Evolutionary conservation across 2,329 filamentous ascomycete species (phyloP), one percentile per base, ranked within the genome.

Genomic region (Colletotrichum destructivum): DNA sequence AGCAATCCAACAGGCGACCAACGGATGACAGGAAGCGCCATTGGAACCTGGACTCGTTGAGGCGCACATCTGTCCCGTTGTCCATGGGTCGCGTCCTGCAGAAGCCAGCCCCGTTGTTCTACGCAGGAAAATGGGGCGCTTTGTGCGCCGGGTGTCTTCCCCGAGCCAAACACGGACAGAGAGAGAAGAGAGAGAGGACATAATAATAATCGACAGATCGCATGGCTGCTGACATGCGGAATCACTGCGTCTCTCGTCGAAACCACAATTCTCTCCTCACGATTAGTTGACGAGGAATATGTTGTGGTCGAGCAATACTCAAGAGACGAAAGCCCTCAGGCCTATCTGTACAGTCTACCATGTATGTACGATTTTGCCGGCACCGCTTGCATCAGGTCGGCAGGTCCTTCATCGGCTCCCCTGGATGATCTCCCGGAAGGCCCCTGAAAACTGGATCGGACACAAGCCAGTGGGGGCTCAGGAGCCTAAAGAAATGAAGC

Each of bases 351-450:
- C 31, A 35, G 31, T 35, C 31, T 35, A 8, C 31, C 31, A 38
- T 38, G 35, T 38, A 38, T 42, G 21, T 38, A 40, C 7, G 54
- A 23, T 4, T 23, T 40, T 67, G 63, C 51, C 23, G 63, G 51
- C 56, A 54, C 59, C 69, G 26, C 61, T 68, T 26, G 52, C 38
- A 66, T 56, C 21, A 69, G 21, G 51, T 52, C 46, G 60, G 55
- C 21, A 69, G 18, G 51, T 47, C 57, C 67, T 69, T 66, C 71
- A 31, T 69, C 65, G 62, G 60, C 61, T 69, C 63, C 69, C 72
- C 65, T 69, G 61, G 72, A 66, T 72, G 72, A 72, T 73, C 72
- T 73, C 69, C 72, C 72, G 72, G 57, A 69, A 59, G 21, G 21
- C 69, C 72, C 72, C 72, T 69, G 64, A 64, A 60, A 66, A 62